These are phyloP conservation scores for Xylaria sp. DNA, from an alignment of 2,329 filamentous ascomycete genomes.

Conservation along the genomic window DNA sequence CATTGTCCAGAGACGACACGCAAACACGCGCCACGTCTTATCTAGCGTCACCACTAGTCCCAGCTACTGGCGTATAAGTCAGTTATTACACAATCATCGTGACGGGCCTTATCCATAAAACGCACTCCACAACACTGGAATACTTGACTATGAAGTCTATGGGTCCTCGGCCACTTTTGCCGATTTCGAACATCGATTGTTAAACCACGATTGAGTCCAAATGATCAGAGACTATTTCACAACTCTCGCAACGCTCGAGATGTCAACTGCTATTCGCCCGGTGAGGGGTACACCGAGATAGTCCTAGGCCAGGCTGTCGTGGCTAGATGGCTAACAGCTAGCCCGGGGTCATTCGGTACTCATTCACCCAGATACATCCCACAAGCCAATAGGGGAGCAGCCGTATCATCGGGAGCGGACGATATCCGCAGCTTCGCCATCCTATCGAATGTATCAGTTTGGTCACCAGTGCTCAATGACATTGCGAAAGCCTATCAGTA, in stretches of 20 bases:
- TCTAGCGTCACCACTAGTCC: slow-evolving; percentile 1
- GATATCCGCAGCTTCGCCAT: too few relatives aligned
- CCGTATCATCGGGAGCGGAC: slow-evolving; percentile 1
- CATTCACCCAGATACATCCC: background rate
- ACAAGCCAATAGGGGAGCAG: slow-evolving; percentile 15
- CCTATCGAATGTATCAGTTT: too few relatives aligned
- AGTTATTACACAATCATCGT: background rate
- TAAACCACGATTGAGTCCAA: background rate
- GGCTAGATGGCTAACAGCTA: background rate
- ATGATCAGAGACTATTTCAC: background rate
- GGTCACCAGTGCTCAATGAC: background rate
- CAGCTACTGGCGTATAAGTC: background rate
- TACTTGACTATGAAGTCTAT: background rate
- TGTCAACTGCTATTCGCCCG: background rate
- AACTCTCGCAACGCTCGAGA: background rate
- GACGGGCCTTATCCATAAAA: background rate
- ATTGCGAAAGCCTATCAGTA: too few relatives aligned
- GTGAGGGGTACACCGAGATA: slow-evolving; percentile 3
- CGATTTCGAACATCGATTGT: background rate
- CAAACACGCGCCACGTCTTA: background rate
- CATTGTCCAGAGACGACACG: background rate
- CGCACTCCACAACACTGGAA: background rate
- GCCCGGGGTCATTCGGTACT: slow-evolving; percentile 20
- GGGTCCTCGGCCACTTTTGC: background rate
- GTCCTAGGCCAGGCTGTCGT: background rate